Evolutionary conservation across 2,329 filamentous ascomycete species (phyloP).

Genomic region (Penicillium sp.): DNA sequence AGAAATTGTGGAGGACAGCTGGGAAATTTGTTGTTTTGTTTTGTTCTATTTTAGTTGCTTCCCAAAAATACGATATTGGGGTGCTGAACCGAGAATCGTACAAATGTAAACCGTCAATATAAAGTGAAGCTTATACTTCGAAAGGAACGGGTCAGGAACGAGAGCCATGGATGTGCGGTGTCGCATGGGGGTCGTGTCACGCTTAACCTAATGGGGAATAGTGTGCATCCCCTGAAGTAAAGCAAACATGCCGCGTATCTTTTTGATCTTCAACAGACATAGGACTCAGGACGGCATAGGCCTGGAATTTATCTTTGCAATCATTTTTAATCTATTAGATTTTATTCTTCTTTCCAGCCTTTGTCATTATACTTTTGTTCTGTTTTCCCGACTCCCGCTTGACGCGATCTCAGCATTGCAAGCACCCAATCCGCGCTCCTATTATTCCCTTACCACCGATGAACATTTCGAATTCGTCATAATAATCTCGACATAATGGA

Average conservation of each 20-base stretch:
- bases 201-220: constrained; percentile 15
- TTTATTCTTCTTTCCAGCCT: neutral
- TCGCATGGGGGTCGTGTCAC: constrained; percentile 22
- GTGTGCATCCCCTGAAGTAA: constrained; percentile 27
- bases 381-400: neutral
- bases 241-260: constrained; percentile 24
- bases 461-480: constrained; percentile 24
- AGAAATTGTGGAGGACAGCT: neutral
- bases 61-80: neutral
- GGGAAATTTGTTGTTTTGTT: neutral
- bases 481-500: constrained; percentile 37
- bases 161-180: constrained; percentile 10
- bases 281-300: neutral
- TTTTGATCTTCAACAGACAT: constrained; percentile 11
- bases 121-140: neutral
- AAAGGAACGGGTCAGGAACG: constrained; percentile 14
- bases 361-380: constrained; percentile 2
- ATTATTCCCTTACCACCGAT: constrained; percentile 30
- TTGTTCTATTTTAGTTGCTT: neutral
- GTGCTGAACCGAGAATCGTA: neutral
- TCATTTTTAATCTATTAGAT: constrained; percentile 20
- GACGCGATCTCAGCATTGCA: constrained; percentile 23
- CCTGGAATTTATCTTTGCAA: constrained; percentile 11
- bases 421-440: constrained; percentile 15
- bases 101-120: neutral